phyloP scores from a whole-genome alignment of 345 rosid genomes.

The Citrus medica region DNA sequence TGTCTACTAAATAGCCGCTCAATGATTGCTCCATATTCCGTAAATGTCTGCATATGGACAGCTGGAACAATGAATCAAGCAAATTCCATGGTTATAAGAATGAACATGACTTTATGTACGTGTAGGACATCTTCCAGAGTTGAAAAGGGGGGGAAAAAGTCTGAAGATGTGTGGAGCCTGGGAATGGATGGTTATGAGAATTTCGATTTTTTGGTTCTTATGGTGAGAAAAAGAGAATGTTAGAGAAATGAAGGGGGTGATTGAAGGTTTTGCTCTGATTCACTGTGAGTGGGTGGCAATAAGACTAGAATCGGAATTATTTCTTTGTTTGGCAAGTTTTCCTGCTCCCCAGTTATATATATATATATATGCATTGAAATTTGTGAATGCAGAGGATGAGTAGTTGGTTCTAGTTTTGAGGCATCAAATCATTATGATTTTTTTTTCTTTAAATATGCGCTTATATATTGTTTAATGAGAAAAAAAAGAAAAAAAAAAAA shows the following conservation, averaged over 20 bases:
- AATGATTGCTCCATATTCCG: background rate
- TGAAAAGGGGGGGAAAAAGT: background rate
- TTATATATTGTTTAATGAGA: background rate
- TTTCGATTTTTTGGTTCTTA: background rate
- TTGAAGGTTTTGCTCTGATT: background rate
- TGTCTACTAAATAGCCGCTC: background rate
- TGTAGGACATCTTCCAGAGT: slow-evolving; percentile 8
- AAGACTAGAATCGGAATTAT: background rate
- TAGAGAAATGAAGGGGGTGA: background rate
- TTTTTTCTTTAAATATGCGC: background rate
- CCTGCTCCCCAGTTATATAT: slow-evolving; percentile 5
- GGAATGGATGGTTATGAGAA: background rate
- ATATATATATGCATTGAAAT: slow-evolving; percentile 1
- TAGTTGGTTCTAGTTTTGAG: background rate
- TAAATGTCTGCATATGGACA: background rate
- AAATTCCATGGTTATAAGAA: background rate
- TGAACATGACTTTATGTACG: slow-evolving; percentile 13
- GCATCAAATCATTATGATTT: background rate
- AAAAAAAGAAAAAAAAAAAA: background rate
- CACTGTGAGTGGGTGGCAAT: background rate
- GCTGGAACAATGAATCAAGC: background rate
- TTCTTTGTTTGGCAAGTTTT: background rate
- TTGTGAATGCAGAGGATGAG: slow-evolving; percentile 22
- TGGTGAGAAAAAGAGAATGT: background rate
- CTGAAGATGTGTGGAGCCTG: background rate